Conservation (phyloP, 108 stramenopile genomes). For the Cyclostephanos tholiformis region DNA sequence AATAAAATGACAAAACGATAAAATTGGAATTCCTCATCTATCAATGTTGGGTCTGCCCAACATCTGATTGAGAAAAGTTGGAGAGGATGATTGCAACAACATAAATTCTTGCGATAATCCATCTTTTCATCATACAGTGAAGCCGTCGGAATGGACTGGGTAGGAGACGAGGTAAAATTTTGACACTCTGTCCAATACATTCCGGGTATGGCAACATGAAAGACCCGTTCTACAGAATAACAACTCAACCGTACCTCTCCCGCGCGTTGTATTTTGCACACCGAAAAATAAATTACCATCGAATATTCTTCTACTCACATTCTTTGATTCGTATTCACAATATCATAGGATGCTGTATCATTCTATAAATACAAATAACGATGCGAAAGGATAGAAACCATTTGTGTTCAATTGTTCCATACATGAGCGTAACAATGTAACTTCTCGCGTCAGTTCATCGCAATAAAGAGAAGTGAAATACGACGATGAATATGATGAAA, state of each 20-base stretch:
- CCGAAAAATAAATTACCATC: not conserved
- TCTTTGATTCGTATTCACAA: too few species aligned
- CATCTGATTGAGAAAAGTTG: not conserved
- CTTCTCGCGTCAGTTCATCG: too few species aligned
- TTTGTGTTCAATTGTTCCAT: too few species aligned
- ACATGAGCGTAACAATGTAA: too few species aligned
- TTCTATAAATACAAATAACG: too few species aligned
- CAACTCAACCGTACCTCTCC: not conserved
- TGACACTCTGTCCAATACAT: not conserved
- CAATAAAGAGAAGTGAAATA: too few species aligned
- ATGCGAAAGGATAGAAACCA: too few species aligned
- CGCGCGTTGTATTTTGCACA: not conserved
- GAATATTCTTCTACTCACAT: too few species aligned
- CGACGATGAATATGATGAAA: too few species aligned
- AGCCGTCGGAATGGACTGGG: conserved; percentile 15
- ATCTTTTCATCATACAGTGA: not conserved
- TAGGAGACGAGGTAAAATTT: not conserved
- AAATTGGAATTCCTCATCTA: conserved; percentile 17
- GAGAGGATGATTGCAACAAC: not conserved
- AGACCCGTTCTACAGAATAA: not conserved
- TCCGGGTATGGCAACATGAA: not conserved
- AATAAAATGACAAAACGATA: conserved; percentile 14
- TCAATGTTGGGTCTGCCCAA: conserved; percentile 20
- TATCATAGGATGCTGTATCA: too few species aligned
- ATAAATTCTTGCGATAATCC: not conserved